Conservation (phyloP, 768 basidiomycete species). For the Suillus cothurnatus region DNA sequence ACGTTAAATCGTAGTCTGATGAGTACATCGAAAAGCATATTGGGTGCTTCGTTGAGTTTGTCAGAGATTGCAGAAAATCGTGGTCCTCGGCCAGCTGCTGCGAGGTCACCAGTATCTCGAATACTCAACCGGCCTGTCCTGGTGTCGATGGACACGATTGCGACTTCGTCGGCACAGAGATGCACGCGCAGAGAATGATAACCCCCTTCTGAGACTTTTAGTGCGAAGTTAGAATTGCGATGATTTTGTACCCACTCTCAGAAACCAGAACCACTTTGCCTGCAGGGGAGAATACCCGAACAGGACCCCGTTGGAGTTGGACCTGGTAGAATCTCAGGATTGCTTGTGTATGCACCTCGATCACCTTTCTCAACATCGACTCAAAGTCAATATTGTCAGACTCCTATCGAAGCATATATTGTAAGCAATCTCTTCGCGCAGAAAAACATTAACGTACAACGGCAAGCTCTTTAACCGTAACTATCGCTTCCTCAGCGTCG, state of each 20-base stretch:
- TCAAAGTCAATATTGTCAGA: conserved; percentile 76
- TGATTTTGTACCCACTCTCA: conserved; percentile 47
- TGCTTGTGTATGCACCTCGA: conserved; percentile 64
- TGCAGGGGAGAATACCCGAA: conserved; percentile 60
- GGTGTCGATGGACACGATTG: conserved; percentile 76
- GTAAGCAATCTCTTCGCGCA: not conserved
- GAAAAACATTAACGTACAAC: conserved; percentile 51
- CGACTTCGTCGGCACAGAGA: conserved; percentile 75
- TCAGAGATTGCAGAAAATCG: conserved; percentile 61
- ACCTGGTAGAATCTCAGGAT: conserved; percentile 60
- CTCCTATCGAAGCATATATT: conserved; percentile 42
- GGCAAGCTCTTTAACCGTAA: conserved; percentile 44
- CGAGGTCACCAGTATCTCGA: conserved; percentile 80
- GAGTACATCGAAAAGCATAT: conserved; percentile 56
- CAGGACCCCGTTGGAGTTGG: conserved; percentile 54
- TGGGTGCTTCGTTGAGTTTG: conserved; percentile 71
- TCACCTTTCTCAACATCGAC: conserved; percentile 59
- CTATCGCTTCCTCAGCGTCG: conserved; percentile 45
- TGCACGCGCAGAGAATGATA: conserved; percentile 63
- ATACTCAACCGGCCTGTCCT: conserved; percentile 79
- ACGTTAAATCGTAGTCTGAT: conserved; percentile 65
- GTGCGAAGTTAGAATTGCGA: not conserved
- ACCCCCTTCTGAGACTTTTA: conserved; percentile 43
- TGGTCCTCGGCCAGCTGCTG: conserved; percentile 71
- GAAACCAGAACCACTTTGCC: conserved; percentile 58